A percentile compares a stretch with the other conserved stretches of the same genome.
Evolutionary conservation across 345 rosid species (phyloP).

Genomic region (Arabidopsis arenosa): DNA sequence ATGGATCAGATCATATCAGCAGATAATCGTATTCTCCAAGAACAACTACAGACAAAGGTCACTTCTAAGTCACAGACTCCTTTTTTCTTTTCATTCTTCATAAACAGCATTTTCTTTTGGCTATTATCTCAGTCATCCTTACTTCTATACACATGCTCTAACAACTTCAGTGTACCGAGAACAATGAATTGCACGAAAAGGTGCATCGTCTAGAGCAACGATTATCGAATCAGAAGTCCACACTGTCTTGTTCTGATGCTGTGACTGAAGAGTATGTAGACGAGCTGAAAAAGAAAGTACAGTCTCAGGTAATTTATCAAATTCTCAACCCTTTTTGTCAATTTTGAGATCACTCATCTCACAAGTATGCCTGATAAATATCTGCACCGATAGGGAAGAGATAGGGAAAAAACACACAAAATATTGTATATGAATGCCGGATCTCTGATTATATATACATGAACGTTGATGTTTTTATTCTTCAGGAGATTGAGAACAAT

Average conservation of each 20-base stretch:
- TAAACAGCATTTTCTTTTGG: constrained; percentile 6
- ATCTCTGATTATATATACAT: constrained; percentile 4
- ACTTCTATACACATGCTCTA: constrained; percentile 20
- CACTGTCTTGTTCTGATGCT: constrained; percentile 49
- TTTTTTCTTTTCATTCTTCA: constrained; percentile 16
- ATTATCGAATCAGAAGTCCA: constrained; percentile 47
- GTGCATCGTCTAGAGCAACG: constrained; percentile 66
- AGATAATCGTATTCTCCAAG: constrained; percentile 92
- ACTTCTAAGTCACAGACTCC: constrained; percentile 27
- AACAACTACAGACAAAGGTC: constrained; percentile 89
- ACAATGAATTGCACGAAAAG: constrained; percentile 76
- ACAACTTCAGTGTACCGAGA: constrained; percentile 69
- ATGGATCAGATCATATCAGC: constrained; percentile 82
- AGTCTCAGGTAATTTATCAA: constrained; percentile 63
- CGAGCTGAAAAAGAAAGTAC: constrained; percentile 77
- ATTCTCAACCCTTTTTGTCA: constrained; percentile 22
- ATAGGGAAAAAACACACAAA: background rate
- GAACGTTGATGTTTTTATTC: constrained; percentile 11
- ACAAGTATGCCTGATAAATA: constrained; percentile 19
- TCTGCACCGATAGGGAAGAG: background rate
- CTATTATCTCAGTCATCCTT: constrained; percentile 22
- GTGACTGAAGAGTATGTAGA: constrained; percentile 57
- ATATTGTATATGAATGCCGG: background rate
- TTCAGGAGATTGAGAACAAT: constrained; percentile 81
- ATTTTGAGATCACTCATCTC: background rate